Evolutionary conservation across 179 eudicot species (phyloP), one percentile per base, ranked within the genome.

Genomic region (Vitellaria paradoxa): DNA sequence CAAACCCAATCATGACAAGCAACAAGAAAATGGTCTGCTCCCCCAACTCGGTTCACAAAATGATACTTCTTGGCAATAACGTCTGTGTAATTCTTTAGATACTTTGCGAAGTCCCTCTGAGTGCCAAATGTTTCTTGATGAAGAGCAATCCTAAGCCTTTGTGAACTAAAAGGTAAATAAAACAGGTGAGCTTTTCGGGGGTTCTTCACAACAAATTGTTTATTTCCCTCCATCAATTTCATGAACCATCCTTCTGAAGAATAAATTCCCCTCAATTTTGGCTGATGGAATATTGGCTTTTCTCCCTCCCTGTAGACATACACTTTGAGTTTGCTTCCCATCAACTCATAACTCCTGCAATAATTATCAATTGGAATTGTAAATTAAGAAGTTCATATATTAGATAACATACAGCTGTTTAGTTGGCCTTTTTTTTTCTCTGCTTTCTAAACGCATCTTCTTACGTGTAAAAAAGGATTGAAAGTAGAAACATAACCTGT

Each of bases 1-100:
- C 88, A 69, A 84, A 91, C 98, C 97, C 98, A 93, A 77, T 91
- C 98, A 85, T 93, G 94, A 78, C 98, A 93, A 74, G 89, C 93
- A 82, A 88, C 93, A 18, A 91, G 78, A 72, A 91, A 91, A 77
- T 92, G 95, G 88, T 92, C 97, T 3, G 93, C 85, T 75, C 97
- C 97, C 37, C 77, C 79, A 37, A 85, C 86, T 81, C 89, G 77
- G 78, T 92, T 91, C 94, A 91, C 91, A 76, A 88, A 90, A 30
- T 61, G 88, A 77, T 93, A 88, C 75, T 85, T 88, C 59, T 14
- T 84, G 72, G 82, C 87, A 70, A 94, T 81, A 46, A 78, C 37
- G 20, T 81, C 76, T 23, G 86, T 83, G 77, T 92, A 91, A 50
- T 89, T 79, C 76, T 72, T 80, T 78, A 94, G 82, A 82, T 84